A percentile compares a stretch with the other conserved stretches of the same genome.
Conservation (phyloP, 2,329 filamentous ascomycete genomes). For the Lachnellula suecica region DNA sequence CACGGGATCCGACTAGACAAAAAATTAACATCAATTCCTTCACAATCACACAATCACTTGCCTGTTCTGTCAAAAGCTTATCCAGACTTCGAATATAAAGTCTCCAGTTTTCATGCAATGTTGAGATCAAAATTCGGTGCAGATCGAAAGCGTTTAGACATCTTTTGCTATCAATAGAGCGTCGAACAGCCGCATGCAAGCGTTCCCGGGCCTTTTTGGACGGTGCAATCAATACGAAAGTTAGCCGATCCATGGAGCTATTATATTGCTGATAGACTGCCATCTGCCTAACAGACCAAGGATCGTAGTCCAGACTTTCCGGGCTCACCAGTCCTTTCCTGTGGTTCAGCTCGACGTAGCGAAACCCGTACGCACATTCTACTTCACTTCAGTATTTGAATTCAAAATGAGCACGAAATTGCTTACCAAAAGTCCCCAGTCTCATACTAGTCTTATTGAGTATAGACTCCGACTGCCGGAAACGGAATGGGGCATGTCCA, state of each 20-base stretch:
- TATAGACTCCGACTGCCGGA: conserved; percentile 3
- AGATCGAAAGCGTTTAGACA: conserved; percentile 14
- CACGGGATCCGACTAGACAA: conserved; percentile 6
- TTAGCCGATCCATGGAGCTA: not conserved
- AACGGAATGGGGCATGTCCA: conserved; percentile 10
- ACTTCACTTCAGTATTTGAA: not conserved
- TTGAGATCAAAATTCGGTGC: conserved; percentile 15
- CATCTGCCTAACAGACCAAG: conserved; percentile 18
- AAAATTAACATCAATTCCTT: not conserved
- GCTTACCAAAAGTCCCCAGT: conserved; percentile 13
- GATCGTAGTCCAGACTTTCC: conserved; percentile 14
- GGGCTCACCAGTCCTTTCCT: not conserved
- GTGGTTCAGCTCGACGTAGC: conserved; percentile 13
- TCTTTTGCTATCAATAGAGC: not conserved
- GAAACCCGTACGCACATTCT: conserved; percentile 21
- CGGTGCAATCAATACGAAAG: conserved; percentile 9
- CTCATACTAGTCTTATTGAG: not conserved
- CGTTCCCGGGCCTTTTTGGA: conserved; percentile 2
- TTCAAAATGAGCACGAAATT: not conserved
- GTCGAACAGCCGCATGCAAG: not conserved
- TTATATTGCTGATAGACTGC: conserved; percentile 18
- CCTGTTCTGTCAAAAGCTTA: conserved; percentile 6
- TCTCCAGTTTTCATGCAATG: conserved; percentile 15
- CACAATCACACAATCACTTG: not conserved
- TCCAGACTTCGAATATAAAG: conserved; percentile 12